Conservation (phyloP, 2,329 filamentous ascomycete genomes). For the Verticillium isaacii region DNA sequence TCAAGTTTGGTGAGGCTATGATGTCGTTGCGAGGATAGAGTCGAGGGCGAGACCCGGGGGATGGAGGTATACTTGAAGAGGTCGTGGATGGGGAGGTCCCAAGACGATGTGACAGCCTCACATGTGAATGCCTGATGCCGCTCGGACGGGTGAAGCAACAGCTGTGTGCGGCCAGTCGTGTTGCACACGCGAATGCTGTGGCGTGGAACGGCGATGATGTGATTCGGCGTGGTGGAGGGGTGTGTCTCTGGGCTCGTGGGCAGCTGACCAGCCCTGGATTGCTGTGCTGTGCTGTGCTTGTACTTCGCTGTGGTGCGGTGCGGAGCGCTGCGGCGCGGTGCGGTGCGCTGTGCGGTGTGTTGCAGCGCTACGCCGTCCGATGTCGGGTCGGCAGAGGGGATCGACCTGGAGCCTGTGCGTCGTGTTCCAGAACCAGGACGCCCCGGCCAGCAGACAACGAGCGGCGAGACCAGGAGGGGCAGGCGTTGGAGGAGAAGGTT, state of each 20-base stretch:
- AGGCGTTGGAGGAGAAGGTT: no score
- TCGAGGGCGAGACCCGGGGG: not conserved
- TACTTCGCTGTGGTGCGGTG: not conserved
- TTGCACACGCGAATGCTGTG: not conserved
- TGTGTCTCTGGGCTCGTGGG: not conserved
- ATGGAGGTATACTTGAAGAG: not conserved
- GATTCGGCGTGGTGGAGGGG: not conserved
- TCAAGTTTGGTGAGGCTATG: not conserved
- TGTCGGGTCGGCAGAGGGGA: not conserved
- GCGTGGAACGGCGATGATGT: not conserved
- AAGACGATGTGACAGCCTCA: not conserved
- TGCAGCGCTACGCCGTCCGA: not conserved
- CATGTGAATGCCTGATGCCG: not conserved
- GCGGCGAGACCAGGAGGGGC: no score
- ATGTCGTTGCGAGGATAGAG: not conserved
- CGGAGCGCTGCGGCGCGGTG: no score
- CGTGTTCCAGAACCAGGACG: not conserved
- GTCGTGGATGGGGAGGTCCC: not conserved
- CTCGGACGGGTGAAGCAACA: not conserved
- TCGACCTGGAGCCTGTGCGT: not conserved
- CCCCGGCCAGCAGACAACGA: not conserved
- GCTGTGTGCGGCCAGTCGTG: not conserved
- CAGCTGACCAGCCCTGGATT: not conserved
- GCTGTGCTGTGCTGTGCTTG: not conserved
- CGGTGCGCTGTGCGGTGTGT: not conserved